Percentiles rank a stretch among this genome's conserved stretches.
phyloP scores from a whole-genome alignment of 192 early-diverging fungal genomes.

The Coemansia sp. region DNA sequence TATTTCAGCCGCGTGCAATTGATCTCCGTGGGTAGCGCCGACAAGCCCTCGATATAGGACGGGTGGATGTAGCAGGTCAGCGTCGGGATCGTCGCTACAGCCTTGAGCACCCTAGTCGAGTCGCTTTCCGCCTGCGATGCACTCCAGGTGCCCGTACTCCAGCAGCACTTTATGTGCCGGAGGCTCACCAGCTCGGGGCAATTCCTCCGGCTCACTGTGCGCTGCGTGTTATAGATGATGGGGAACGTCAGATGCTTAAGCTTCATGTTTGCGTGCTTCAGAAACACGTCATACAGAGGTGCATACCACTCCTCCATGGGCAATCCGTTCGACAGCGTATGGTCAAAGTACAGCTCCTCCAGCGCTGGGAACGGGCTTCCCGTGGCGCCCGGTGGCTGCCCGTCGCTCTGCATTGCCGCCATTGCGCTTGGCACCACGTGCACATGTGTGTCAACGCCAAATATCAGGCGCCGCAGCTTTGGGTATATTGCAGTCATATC shows the following conservation, averaged over 20 bases:
- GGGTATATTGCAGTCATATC: constrained; percentile 9
- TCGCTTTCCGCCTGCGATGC: constrained; percentile 26
- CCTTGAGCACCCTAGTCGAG: constrained; percentile 42
- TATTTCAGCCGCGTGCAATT: constrained; percentile 13
- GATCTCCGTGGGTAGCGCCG: constrained; percentile 23
- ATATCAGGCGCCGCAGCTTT: constrained; percentile 27
- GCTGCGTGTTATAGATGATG: constrained; percentile 52
- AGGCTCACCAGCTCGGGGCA: constrained; percentile 39
- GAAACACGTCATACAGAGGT: constrained; percentile 45
- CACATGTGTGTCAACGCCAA: constrained; percentile 29
- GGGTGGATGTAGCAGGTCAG: constrained; percentile 43
- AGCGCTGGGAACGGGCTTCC: constrained; percentile 32
- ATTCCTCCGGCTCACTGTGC: constrained; percentile 27
- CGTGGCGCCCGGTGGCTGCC: not conserved
- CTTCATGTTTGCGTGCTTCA: constrained; percentile 17
- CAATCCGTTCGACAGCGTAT: constrained; percentile 24
- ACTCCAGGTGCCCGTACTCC: constrained; percentile 45
- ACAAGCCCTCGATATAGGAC: constrained; percentile 43
- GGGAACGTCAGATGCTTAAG: constrained; percentile 46
- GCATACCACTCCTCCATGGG: constrained; percentile 53
- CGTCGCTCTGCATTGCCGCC: not conserved
- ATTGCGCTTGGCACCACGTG: constrained; percentile 12
- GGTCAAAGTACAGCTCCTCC: constrained; percentile 48
- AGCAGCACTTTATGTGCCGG: constrained; percentile 55
- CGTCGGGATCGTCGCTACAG: constrained; percentile 35